These are phyloP conservation scores for Geotrichum carabidarum DNA, from an alignment of 1,139 yeast genomes.

Conservation along the genomic window DNA sequence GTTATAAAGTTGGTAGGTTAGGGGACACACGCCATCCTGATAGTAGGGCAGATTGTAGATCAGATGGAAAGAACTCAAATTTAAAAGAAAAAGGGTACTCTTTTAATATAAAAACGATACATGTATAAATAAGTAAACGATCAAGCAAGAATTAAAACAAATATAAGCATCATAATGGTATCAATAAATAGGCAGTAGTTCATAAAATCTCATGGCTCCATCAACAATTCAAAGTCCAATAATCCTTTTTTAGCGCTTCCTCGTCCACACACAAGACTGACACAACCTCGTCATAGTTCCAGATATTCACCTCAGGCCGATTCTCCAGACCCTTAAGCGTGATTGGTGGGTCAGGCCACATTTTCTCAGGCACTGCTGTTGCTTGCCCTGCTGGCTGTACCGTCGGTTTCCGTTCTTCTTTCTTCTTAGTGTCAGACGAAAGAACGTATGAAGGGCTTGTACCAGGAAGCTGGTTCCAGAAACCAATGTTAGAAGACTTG, in stretches of 20 bases:
- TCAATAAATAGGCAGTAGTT: no score
- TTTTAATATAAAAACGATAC: neutral
- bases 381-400: neutral
- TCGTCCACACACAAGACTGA: neutral
- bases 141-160: neutral
- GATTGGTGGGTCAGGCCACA: neutral
- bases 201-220: no score
- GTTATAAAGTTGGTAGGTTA: no score
- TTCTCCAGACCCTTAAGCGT: neutral
- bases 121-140: neutral
- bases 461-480: no score
- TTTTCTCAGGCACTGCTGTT: neutral
- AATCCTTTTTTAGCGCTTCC: neutral
- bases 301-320: neutral
- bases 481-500: neutral
- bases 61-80: no score
- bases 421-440: no score
- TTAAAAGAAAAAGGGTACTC: neutral
- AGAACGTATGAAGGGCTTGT: conserved; percentile 15
- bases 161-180: neutral
- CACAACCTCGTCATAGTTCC: neutral
- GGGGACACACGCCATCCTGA: no score
- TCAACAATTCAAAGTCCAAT: neutral
- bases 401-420: conserved; percentile 28
- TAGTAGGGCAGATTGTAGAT: no score